Base-by-base conservation (phyloP, 192 early-diverging fungal genomes). In the Jimgerdemannia flammicorona region DNA sequence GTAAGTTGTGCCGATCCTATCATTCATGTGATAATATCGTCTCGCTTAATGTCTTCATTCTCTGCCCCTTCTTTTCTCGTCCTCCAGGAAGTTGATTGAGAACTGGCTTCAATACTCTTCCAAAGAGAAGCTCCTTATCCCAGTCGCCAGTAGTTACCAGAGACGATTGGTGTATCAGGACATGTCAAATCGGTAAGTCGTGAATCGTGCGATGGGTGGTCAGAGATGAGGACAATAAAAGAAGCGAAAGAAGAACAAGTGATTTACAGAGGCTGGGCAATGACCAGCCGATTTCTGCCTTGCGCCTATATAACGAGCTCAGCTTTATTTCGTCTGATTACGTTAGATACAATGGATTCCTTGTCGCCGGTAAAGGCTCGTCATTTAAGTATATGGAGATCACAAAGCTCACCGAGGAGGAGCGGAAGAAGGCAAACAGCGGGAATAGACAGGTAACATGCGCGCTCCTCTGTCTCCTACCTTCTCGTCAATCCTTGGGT, bases 81-180 rank as follows among this genome's bases (percentile, higher is more conserved):
- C 9, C 54, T 64, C 66, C 20, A 81, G 83, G 43, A 71, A 40
- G 40, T 44, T 44, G 9, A 80, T 90, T 29, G 70, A 76, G 14
- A 73, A 81, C 0, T 88, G 88, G 89, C 74, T 87, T 9, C 72
- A 84, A 64, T 72, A 70, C n/a, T 63, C 78, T 6, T 42, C 66
- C 3, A 67, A 73, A 4, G 69, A 79, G 64, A 54, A 80, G 14
- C 65, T 86, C 40, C 68, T 75, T 10, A 67, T 86, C 11, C 70
- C 84, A 67, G 87, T 90, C 3, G 80, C 85, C 73, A 92, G 86
- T 70, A 79, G 85, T 29, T 93, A 87, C 72, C 87, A 93, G 67
- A 88, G 90, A 73, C 85, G 92, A 70, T 80, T 97, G 4, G 81
- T 97, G 41, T 89, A 95, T 78, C 93, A 97, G 66, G 85, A 92